phyloP scores from a whole-genome alignment of 2,329 filamentous ascomycete genomes.

The Alternaria conjuncta region DNA sequence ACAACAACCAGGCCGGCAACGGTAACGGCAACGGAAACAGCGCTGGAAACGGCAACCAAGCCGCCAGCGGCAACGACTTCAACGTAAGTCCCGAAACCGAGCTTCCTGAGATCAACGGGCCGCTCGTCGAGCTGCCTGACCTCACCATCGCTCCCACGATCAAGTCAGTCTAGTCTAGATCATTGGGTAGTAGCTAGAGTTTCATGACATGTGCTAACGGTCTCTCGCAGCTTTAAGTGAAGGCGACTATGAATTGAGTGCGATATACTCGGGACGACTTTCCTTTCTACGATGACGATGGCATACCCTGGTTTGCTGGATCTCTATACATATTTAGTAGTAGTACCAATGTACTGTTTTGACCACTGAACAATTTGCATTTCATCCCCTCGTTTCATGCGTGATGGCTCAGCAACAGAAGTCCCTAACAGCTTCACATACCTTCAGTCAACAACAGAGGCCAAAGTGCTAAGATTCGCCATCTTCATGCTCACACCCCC shows the following conservation, averaged over 20 bases:
- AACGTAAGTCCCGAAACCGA: slow-evolving; percentile 17
- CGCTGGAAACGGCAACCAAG: slow-evolving; percentile 10
- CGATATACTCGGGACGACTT: neutral
- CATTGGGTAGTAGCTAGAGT: neutral
- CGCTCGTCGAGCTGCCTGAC: slow-evolving; percentile 5
- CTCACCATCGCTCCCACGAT: slow-evolving; percentile 6
- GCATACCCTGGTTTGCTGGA: neutral
- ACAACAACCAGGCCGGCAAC: neutral
- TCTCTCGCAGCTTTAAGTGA: neutral
- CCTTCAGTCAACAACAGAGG: neutral
- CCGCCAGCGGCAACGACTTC: slow-evolving; percentile 17
- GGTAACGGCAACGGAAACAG: slow-evolving; percentile 17
- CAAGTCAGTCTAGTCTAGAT: slow-evolving; percentile 12
- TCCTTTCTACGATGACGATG: neutral
- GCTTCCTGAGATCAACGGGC: neutral
- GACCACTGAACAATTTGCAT: neutral
- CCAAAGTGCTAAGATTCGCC: neutral
- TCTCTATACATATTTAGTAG: neutral
- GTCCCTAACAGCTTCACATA: neutral
- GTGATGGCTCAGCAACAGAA: neutral
- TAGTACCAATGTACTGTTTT: neutral
- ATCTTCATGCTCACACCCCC: neutral
- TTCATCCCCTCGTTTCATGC: neutral
- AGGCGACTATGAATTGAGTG: neutral
- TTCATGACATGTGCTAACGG: neutral